These are phyloP conservation scores for Calocybe gambosa DNA, from an alignment of 1,284 basidiomycete genomes.

Conservation along the genomic window DNA sequence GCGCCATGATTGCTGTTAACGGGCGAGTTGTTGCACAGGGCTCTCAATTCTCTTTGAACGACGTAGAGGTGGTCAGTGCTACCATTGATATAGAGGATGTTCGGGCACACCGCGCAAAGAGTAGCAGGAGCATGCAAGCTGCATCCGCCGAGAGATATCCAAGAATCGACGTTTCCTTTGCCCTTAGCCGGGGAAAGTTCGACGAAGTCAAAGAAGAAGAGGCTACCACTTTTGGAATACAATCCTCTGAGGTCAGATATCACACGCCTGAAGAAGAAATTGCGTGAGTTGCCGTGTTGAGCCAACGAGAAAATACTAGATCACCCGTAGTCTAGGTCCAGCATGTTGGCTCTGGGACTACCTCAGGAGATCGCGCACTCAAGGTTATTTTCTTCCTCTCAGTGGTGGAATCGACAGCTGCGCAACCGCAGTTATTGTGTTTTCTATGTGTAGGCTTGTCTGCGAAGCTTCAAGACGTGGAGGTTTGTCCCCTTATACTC, in stretches of 20 bases:
- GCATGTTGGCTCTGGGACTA: constrained; percentile 99
- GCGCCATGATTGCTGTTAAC: constrained; percentile 93
- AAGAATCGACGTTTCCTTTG: constrained; percentile 73
- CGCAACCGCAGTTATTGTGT: constrained; percentile 92
- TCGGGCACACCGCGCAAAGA: constrained; percentile 76
- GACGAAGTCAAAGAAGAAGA: constrained; percentile 52
- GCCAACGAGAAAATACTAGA: constrained; percentile 8
- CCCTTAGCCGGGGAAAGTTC: constrained; percentile 70
- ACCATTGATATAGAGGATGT: constrained; percentile 96
- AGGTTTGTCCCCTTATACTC: constrained; percentile 38
- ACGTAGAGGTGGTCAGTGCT: constrained; percentile 93
- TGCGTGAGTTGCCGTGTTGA: constrained; percentile 57
- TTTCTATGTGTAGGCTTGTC: constrained; percentile 93
- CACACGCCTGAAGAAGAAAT: constrained; percentile 96
- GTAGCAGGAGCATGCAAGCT: constrained; percentile 88
- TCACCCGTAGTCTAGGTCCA: constrained; percentile 89
- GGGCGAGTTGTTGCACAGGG: constrained; percentile 92
- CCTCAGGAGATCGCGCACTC: constrained; percentile 85
- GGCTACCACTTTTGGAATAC: constrained; percentile 38
- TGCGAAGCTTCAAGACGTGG: constrained; percentile 66
- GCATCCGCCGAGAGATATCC: constrained; percentile 69
- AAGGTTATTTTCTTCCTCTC: constrained; percentile 94
- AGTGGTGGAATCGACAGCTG: constrained; percentile 99
- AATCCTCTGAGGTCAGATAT: constrained; percentile 59
- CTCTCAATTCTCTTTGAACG: constrained; percentile 91